Base-by-base conservation (phyloP, 805 yeast species). In the Monosporozyma siamensis region DNA sequence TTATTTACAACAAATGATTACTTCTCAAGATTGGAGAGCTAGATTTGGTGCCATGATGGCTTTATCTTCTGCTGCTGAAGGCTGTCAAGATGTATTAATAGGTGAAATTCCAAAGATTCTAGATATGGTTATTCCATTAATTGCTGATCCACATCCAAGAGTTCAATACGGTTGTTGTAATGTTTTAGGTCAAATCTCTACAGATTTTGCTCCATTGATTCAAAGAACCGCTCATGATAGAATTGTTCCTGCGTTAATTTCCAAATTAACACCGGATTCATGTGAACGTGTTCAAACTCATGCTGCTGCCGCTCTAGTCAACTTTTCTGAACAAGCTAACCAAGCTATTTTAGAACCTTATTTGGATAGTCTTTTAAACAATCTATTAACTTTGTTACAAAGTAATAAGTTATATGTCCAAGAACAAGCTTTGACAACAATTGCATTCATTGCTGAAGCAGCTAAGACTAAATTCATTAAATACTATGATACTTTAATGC, bases 11-110 rank as follows among this genome's bases (percentile, higher is more conserved):
- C 77, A 75, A 44, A 85, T 92, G 95, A 64, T 86, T 17, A 68
- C 68, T 43, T 80, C 95, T 1, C 59, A 68, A 25, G 75, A 77
- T 47, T 92, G 98, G 98, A 80, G 95, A 61, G 95, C 88, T 61
- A 81, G 96, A 48, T 95, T 89, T 61, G 98, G 95, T 20, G 95
- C 97, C 2, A 67, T 92, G 43, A 92, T 92, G 97, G 97, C 97
- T 0, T 68, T 92, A 22, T 88, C 97, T 0, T 80, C 95, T 4
- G 95, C 95, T 18, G 97, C 97, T 31, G 98, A 92, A 68, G 98
- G 98, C 40, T 90, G 97, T 65, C 74, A 86, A 39, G 97, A 89
- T 51, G 87, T 83, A 11, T 71, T 92, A 64, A 82, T 85, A 38
- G 68, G 75, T 25, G 95, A 88, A 59, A 82, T 87, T 39, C 84